These are phyloP conservation scores for Chlorella sp. DNA, from an alignment of 139 green algal genomes.

Conservation along the genomic window DNA sequence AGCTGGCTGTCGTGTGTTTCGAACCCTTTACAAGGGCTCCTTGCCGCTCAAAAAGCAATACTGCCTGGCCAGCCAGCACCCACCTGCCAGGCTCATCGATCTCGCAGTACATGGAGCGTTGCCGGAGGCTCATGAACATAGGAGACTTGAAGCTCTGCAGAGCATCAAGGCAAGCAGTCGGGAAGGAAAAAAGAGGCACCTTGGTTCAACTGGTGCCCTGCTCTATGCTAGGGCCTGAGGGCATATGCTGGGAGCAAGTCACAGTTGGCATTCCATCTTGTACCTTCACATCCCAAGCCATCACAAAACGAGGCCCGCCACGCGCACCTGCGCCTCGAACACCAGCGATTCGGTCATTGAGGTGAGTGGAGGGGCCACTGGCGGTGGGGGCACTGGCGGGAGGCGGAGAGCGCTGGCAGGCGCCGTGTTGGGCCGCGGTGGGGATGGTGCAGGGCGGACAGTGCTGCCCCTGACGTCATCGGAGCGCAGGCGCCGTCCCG, in stretches of 20 bases:
- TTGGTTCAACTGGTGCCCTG: neutral
- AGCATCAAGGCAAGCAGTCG: neutral
- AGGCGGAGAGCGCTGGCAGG: too few relatives aligned
- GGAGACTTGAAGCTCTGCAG: constrained; percentile 21
- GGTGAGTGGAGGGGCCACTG: neutral
- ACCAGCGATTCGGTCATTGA: neutral
- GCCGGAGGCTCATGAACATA: constrained; percentile 35
- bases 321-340: too few relatives aligned
- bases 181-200: neutral
- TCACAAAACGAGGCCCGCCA: too few relatives aligned
- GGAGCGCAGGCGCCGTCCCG: too few relatives aligned
- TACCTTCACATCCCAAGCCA: neutral
- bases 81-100: constrained; percentile 41
- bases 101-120: constrained; percentile 35
- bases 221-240: neutral
- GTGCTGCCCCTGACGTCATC: too few relatives aligned
- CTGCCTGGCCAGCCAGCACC: neutral
- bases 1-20: neutral
- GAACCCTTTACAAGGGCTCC: too few relatives aligned
- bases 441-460: too few relatives aligned
- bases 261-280: neutral
- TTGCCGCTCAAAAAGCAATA: neutral
- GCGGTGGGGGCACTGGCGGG: neutral
- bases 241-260: neutral
- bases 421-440: too few relatives aligned